These are phyloP conservation scores for Reticulascus tulasneorum DNA, from an alignment of 2,329 filamentous ascomycete species.

Conservation along the genomic window DNA sequence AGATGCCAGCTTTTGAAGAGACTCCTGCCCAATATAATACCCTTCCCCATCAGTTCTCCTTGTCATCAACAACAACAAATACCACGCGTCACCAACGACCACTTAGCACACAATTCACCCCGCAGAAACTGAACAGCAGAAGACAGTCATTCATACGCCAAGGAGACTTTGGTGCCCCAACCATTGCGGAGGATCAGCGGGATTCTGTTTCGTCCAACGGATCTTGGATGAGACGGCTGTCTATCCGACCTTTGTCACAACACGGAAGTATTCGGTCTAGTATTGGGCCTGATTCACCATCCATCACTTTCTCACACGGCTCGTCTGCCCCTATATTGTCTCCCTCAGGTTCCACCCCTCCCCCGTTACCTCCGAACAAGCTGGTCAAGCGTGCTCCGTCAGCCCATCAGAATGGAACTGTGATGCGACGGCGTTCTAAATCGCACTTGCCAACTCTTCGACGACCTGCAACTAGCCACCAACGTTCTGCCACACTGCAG, in stretches of 20 bases:
- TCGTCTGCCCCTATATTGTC: slow-evolving; percentile 63
- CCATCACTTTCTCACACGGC: slow-evolving; percentile 61
- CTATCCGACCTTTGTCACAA: slow-evolving; percentile 60
- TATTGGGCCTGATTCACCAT: slow-evolving; percentile 61
- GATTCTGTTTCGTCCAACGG: slow-evolving; percentile 59
- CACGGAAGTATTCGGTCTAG: slow-evolving; percentile 63
- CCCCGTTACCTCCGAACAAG: slow-evolving; percentile 63
- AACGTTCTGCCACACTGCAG: slow-evolving; percentile 68
- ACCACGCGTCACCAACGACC: slow-evolving; percentile 23
- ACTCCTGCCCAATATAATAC: slow-evolving; percentile 15
- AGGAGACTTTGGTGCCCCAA: slow-evolving; percentile 30
- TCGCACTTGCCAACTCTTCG: slow-evolving; percentile 64
- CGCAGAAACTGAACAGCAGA: slow-evolving; percentile 33
- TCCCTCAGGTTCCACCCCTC: slow-evolving; percentile 30
- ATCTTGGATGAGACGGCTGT: slow-evolving; percentile 72
- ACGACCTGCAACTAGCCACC: slow-evolving; percentile 74
- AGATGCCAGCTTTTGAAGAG: slow-evolving; percentile 25
- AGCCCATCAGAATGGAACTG: slow-evolving; percentile 39
- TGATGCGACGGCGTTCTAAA: slow-evolving; percentile 46
- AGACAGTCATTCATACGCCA: slow-evolving; percentile 40
- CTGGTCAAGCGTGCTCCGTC: slow-evolving; percentile 70
- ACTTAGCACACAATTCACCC: slow-evolving; percentile 35
- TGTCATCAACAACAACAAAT: slow-evolving; percentile 20
- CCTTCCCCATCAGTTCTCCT: slow-evolving; percentile 13
- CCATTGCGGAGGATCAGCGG: slow-evolving; percentile 41